These are phyloP conservation scores for Odonthalia washingtoniensis DNA, from an alignment of 31 red algal species.

Conservation along the genomic window DNA sequence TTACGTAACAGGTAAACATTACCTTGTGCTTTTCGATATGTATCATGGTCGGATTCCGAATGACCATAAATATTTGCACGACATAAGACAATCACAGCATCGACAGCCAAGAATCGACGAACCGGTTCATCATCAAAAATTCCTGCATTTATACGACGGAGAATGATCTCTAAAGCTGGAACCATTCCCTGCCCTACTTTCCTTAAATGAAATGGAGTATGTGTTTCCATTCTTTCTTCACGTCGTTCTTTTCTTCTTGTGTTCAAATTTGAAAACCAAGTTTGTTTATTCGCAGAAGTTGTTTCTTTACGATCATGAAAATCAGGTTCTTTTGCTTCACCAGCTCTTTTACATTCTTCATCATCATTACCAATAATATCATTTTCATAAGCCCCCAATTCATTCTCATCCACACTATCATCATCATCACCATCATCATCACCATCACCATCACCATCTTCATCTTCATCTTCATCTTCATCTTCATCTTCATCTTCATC, in stretches of 20 bases:
- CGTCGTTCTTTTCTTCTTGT: constrained; percentile 50
- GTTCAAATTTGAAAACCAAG: constrained; percentile 62
- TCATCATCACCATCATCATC: constrained; percentile 41
- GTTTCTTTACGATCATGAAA: neutral
- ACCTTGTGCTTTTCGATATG: too few species aligned
- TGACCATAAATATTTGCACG: constrained; percentile 75
- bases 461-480: constrained; percentile 61
- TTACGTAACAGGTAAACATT: too few species aligned
- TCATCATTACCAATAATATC: constrained; percentile 55
- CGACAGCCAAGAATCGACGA: constrained; percentile 65
- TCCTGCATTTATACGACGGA: constrained; percentile 66
- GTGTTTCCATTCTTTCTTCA: constrained; percentile 32
- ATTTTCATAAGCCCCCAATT: constrained; percentile 64
- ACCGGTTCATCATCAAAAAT: constrained; percentile 73
- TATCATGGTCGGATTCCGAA: too few species aligned
- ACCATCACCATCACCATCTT: constrained; percentile 54
- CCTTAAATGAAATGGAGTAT: constrained; percentile 80
- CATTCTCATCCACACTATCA: constrained; percentile 50
- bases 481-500: constrained; percentile 72
- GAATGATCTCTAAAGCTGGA: constrained; percentile 65
- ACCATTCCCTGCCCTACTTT: constrained; percentile 71
- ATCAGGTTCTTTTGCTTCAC: constrained; percentile 17
- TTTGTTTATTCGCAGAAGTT: constrained; percentile 41
- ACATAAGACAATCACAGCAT: constrained; percentile 61
- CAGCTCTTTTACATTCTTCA: constrained; percentile 21